These are phyloP conservation scores for Termitomyces sp. DNA, from an alignment of 768 basidiomycete genomes.

Conservation along the genomic window DNA sequence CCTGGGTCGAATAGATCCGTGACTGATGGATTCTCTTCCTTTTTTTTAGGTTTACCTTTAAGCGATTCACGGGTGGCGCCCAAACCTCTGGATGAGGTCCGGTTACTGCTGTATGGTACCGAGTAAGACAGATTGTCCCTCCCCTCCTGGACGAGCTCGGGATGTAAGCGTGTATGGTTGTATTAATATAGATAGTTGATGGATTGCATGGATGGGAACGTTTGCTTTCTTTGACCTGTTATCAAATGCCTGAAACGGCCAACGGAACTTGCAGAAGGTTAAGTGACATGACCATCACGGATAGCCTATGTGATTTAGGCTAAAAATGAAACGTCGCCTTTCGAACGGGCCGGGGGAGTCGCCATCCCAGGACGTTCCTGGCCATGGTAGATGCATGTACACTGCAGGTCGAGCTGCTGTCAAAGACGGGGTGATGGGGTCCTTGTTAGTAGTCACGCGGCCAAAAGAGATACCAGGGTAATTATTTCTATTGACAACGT, in stretches of 20 bases:
- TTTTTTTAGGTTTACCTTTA: constrained; percentile 72
- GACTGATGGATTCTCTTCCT: neutral
- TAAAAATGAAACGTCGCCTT: neutral
- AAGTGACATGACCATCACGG: neutral
- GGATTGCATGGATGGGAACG: neutral
- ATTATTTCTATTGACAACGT: too few relatives aligned
- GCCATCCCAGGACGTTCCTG: neutral
- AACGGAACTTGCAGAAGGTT: neutral
- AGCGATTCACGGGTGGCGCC: constrained; percentile 51
- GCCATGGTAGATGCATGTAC: neutral
- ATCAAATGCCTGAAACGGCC: neutral
- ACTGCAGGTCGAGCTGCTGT: too few relatives aligned
- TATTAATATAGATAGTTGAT: neutral
- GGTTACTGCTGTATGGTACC: too few relatives aligned
- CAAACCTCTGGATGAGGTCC: constrained; percentile 16
- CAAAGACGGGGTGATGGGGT: too few relatives aligned
- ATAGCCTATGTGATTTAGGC: neutral
- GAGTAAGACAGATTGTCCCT: too few relatives aligned
- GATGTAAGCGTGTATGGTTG: neutral
- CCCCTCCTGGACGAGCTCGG: neutral
- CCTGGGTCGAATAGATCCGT: neutral
- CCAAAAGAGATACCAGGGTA: too few relatives aligned
- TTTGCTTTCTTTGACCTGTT: neutral
- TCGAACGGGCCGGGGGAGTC: constrained; percentile 1
- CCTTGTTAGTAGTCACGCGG: too few relatives aligned